Evolutionary conservation across 2,329 filamentous ascomycete genomes (phyloP), one percentile per base, ranked within the genome.

Genomic region (Colletotrichum brevisporum): DNA sequence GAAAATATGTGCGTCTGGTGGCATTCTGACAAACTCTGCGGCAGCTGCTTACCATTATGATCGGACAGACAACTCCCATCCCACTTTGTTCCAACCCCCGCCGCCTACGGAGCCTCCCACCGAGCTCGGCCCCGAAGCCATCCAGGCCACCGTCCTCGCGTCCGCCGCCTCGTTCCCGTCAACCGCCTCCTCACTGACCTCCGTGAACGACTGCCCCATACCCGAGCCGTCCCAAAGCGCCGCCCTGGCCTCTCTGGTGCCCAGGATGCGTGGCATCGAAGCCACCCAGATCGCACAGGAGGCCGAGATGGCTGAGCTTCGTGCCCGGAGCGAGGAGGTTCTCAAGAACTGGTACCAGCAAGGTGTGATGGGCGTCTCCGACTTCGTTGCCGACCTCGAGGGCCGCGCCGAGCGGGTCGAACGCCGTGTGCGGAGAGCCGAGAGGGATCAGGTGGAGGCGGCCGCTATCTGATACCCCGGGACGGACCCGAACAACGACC

Each of bases 341-440:
- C 80, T 94, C 68, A 86, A 91, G 72, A 80, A 84, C 43, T 97
- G 94, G 91, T 94, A 95, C 79, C 90, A 94, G 77, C 83, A 88
- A 26, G 89, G 90, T 4, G 84, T 96, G 51, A 82, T 97, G 55
- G 86, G 87, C 12, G 89, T 89, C 73, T 91, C 91, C 0, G 88
- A 90, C 73, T 87, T 88, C 67, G 91, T 94, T 82, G 91, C 91
- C 24, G 89, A 91, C 59, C 89, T 91, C 76, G 92, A 97, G 79
- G 85, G 88, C 41, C 84, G 92, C 57, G 79, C 95, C 13, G 87
- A 88, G 78, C 83, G 85, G 69, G 86, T 89, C 8, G 93, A 96
- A 80, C 86, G 88, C 63, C 83, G 84, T 9, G 83, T 95, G 2
- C 85, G 89, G 76, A 86, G 92, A 75, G 83, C 84, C 58, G 92